Evolutionary conservation across 768 basidiomycete species (phyloP), one percentile per base, ranked within the genome.

Genomic region (Leccinum subtestaceum): DNA sequence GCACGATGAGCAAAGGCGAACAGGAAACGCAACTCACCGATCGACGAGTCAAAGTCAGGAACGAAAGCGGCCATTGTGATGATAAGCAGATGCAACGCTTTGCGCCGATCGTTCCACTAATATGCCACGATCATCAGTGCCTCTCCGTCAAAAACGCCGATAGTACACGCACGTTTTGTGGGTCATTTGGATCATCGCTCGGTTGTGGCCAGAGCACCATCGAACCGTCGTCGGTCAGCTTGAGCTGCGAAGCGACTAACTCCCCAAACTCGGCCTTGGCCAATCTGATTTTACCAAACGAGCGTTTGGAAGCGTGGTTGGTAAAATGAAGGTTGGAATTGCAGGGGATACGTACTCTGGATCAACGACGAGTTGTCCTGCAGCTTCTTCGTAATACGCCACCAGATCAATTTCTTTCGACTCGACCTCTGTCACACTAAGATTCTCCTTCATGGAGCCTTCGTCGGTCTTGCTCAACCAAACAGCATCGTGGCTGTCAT

Each of bases 291-390:
- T 4, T 8, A 54, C 7, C 50, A 15, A 7, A 29, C 49, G 21
- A 60, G 25, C 25, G 3, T 32, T 15, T 15, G 6, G 17, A 13
- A 17, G 15, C 11, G 7, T 17, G 19, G 3, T 11, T 12, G 4
- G 43, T 45, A 45, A 45, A 45, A 21, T 21, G 19, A 5, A 45
- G 13, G 31, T 13, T 29, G 17, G 8, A 38, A 13, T 9, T 9
- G 7, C 4, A 19, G 5, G 2, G 10, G 8, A 34, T 32, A 77
- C 82, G 21, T 58, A 84, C 86, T 76, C 72, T 12, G 85, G 85
- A 68, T 88, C 85, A 12, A 88, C 74, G 53, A 87, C 82, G 45
- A 87, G 72, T 19, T 85, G 76, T 10, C 86, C 86, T 1, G 83
- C 84, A 59, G 76, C 73, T 11, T 76, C 68, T 60, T 87, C 84